A percentile compares a stretch with the other conserved stretches of the same genome.
Evolutionary conservation across 2,329 filamentous ascomycete genomes (phyloP).

Genomic region (Penicillium palitans): DNA sequence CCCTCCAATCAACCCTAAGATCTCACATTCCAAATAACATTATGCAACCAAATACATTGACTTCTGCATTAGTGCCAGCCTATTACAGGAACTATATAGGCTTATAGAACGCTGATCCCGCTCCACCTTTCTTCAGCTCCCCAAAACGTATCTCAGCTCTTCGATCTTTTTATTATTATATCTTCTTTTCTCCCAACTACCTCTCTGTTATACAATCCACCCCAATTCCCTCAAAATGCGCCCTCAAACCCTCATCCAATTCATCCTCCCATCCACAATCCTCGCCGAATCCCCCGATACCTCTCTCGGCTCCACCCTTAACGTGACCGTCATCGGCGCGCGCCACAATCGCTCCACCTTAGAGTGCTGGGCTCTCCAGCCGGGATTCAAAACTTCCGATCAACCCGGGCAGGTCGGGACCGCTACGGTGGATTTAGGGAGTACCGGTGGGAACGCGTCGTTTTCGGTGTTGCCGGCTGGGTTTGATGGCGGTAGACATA

Average conservation of each 20-base stretch:
- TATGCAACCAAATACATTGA: too few relatives aligned
- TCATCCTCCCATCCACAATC: constrained; percentile 13
- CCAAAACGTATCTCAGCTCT: background rate
- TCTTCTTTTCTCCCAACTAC: background rate
- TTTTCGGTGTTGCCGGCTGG: constrained; percentile 41
- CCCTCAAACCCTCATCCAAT: constrained; percentile 12
- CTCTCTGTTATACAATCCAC: background rate
- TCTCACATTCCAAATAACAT: too few relatives aligned
- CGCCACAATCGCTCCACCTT: constrained; percentile 43
- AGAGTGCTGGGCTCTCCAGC: constrained; percentile 50
- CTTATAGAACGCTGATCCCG: background rate
- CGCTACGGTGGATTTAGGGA: constrained; percentile 34
- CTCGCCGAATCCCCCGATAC: constrained; percentile 5
- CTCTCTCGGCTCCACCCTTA: constrained; percentile 33
- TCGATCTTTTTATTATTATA: background rate
- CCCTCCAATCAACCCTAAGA: too few relatives aligned
- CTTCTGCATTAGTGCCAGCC: too few relatives aligned
- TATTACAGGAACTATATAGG: too few relatives aligned
- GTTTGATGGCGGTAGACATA: constrained; percentile 46
- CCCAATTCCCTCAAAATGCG: constrained; percentile 12
- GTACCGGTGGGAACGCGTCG: constrained; percentile 33
- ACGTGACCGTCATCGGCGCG: constrained; percentile 46
- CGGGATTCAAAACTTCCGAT: constrained; percentile 36
- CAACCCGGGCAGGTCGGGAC: constrained; percentile 38
- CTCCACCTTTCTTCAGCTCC: constrained; percentile 1